These are phyloP conservation scores for Larix kaempferi DNA, from an alignment of 75 land plant species.

Conservation along the genomic window DNA sequence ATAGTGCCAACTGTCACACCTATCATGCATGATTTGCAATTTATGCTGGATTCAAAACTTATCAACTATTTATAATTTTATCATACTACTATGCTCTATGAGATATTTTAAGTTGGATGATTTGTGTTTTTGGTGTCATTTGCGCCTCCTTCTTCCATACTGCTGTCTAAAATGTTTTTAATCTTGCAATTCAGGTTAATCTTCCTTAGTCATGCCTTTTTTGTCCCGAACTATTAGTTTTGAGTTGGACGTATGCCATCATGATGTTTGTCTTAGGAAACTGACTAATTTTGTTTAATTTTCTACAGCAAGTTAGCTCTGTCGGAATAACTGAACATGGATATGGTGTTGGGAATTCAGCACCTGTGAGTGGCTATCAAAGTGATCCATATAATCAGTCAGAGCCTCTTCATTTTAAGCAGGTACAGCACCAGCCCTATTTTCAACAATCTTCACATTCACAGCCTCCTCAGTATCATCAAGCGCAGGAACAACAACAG, in stretches of 20 bases:
- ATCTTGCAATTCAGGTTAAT: no score
- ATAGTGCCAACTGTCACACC: not conserved
- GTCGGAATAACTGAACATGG: slow-evolving; percentile 12
- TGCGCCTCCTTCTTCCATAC: not conserved
- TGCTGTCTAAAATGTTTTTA: not conserved
- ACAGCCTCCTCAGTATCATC: slow-evolving; percentile 25
- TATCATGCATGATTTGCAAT: not conserved
- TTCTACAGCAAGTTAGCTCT: slow-evolving; percentile 1
- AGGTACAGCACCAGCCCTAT: slow-evolving; percentile 13
- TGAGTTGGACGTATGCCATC: not conserved
- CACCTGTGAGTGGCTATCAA: slow-evolving; percentile 7
- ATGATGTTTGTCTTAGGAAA: not conserved
- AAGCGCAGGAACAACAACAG: slow-evolving; percentile 24
- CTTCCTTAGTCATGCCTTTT: not conserved
- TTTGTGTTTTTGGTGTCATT: not conserved
- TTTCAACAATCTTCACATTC: slow-evolving; percentile 33
- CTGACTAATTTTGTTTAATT: not conserved
- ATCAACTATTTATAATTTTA: not conserved
- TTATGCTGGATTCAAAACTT: not conserved
- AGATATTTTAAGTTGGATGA: no score
- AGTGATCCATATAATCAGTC: slow-evolving; percentile 21
- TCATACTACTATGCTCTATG: not conserved
- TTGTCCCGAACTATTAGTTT: not conserved
- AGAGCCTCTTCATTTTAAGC: slow-evolving; percentile 17
- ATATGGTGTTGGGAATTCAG: slow-evolving; percentile 6